These are phyloP conservation scores for Paraphaeosphaeria sporulosa DNA, from an alignment of 2,329 filamentous ascomycete genomes.

Conservation along the genomic window DNA sequence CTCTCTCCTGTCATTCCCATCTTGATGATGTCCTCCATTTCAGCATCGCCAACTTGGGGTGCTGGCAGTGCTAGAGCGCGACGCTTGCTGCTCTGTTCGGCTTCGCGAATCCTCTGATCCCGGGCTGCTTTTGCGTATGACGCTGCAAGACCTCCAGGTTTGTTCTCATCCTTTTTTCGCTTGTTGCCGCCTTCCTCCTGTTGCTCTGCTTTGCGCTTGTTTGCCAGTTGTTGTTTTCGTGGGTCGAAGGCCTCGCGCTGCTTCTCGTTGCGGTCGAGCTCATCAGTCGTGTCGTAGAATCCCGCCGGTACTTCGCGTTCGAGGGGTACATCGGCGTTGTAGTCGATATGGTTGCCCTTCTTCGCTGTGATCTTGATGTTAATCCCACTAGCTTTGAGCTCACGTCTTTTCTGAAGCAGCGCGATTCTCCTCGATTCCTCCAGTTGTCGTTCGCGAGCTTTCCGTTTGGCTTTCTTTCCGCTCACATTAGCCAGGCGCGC, in stretches of 20 bases:
- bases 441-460: slow-evolving; percentile 92
- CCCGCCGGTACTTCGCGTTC: slow-evolving; percentile 88
- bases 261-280: slow-evolving; percentile 80
- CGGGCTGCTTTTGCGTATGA: slow-evolving; percentile 93
- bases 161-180: slow-evolving; percentile 86
- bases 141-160: slow-evolving; percentile 76
- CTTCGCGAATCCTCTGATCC: slow-evolving; percentile 92
- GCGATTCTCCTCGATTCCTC: slow-evolving; percentile 93
- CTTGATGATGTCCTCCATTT: slow-evolving; percentile 97
- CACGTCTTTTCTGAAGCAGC: slow-evolving; percentile 90
- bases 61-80: slow-evolving; percentile 81
- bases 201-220: slow-evolving; percentile 90
- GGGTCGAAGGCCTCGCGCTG: slow-evolving; percentile 89
- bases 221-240: slow-evolving; percentile 86
- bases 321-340: slow-evolving; percentile 98
- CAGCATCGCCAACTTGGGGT: slow-evolving; percentile 90
- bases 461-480: slow-evolving; percentile 98
- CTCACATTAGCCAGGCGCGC: slow-evolving; percentile 97
- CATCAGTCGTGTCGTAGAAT: slow-evolving; percentile 92
- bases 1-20: slow-evolving; percentile 95
- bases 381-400: slow-evolving; percentile 96
- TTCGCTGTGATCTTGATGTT: slow-evolving; percentile 94
- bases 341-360: slow-evolving; percentile 98
- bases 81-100: slow-evolving; percentile 95
- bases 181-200: slow-evolving; percentile 85